Evolutionary conservation across 768 basidiomycete genomes (phyloP), one percentile per base, ranked within the genome.

Genomic region (Suillus variegatus): DNA sequence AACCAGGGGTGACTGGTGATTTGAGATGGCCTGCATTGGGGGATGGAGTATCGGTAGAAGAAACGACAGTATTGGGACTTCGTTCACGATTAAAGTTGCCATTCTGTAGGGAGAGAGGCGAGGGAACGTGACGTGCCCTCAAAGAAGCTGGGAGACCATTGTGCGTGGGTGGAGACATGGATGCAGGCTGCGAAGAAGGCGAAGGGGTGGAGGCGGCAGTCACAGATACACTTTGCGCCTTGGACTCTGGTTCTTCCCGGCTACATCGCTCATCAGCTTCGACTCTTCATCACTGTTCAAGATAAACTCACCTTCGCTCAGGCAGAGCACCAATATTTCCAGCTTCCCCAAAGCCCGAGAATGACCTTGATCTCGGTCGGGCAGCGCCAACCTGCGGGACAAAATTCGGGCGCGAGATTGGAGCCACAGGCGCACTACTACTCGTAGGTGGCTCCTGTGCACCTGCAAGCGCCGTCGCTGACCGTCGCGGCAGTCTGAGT

Each of bases 361-460:
- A 94, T 25, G 90, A 92, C 60, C 91, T 75, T 6, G 92, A 93
- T 6, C 85, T 77, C 16, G 84, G 85, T 7, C 92, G 78, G 10
- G 79, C 69, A 3, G 80, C 80, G 8, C 81, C 79, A 10, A 79
- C 80, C 63, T 82, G 82, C 0, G 92, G 90, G 64, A 86, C 81
- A 70, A 93, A 92, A 56, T 89, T 88, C 0, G 88, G 80, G 16
- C 89, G 75, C 0, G 85, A 88, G 35, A 90, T 71, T 22, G 76
- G 75, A 41, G 22, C 57, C 40, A 63, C 18, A 65, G 43, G 62
- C 54, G 58, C 41, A 16, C 51, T 52, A 16, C 66, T 55, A 18
- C 44, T 40, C 51, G 22, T 49, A 47, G 54, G 58, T 2, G 25
- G n/a, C 3, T 61, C 67, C 10, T 49, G 61, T 10, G 28, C 51